Base-by-base conservation (phyloP, 108 stramenopile genomes). In the Parmales sp. region DNA sequence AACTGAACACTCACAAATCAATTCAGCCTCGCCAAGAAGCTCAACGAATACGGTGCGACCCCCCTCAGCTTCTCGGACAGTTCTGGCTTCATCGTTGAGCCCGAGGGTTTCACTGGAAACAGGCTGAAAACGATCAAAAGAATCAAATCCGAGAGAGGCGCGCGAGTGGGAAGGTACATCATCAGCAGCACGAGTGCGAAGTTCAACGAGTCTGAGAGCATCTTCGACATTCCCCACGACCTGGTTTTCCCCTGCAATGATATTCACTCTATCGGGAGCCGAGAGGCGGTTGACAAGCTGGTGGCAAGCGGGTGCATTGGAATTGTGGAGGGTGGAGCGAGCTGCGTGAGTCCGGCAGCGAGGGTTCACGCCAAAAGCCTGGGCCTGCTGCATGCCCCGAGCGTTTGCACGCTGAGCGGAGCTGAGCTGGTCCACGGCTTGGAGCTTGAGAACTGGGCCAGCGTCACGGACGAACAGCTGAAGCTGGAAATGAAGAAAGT, bases 131-230 rank as follows among this genome's bases (percentile, higher is more conserved):
- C 87, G 38, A 88, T 98, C 63, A 79, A 83, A 43, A 88, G 90
- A 68, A 95, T 96, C 79, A 98, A 97, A 88, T 68, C 69, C 28
- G 95, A 97, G 65, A 83, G 94, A 39, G 95, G 96, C 46, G 96
- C 94, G 29, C 77, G 87, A 76, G 75, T 95, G 23, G 89, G 88
- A 34, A 77, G 90, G 25, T 95, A 95, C 69, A 89, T 92, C 67
- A 89, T 90, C 67, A 76, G 84, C 20, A 89, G 82, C 43, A 88
- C 90, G 9, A 88, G 87, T 23, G 90, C 88, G n/a, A 72, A 87
- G 76, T 95, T 88, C 82, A 90, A 91, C 60, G 76, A 88, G 29
- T 87, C 89, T 13, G 80, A 81, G 45, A 66, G 74, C 68, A 69
- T 91, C 13, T 88, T 87, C 65, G 86, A 89, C 64, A 88, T 92